Evolutionary conservation across 495 filamentous ascomycete species (phyloP).

Genomic region (Lepraria neglecta): DNA sequence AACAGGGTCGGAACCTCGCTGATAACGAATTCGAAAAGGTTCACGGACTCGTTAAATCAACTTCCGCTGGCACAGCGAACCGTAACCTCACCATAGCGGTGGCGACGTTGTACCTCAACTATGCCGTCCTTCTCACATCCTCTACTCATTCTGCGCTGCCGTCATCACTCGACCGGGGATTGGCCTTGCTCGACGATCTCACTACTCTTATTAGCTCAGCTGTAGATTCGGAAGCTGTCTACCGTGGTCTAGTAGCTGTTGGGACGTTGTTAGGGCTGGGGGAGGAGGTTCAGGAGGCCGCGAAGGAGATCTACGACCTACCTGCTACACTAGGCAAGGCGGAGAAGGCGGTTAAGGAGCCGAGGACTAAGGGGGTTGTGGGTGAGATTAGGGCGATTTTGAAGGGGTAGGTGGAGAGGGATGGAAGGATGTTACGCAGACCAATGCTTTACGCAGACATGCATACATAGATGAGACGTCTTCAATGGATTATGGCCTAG

Average conservation of each 20-base stretch:
- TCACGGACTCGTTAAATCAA: slow-evolving; percentile 43
- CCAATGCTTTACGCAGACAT: too few species aligned
- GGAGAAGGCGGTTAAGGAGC: slow-evolving; percentile 40
- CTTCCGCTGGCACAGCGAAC: slow-evolving; percentile 52
- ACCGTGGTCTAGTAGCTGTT: slow-evolving; percentile 71
- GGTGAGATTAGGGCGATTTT: slow-evolving; percentile 40
- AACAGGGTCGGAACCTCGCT: slow-evolving; percentile 59
- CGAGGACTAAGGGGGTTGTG: slow-evolving; percentile 44
- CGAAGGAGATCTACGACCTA: slow-evolving; percentile 46
- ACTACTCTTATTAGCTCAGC: slow-evolving; percentile 54
- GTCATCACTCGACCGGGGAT: slow-evolving; percentile 49
- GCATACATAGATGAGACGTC: too few species aligned
- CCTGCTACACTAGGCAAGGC: slow-evolving; percentile 33
- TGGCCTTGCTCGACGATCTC: slow-evolving; percentile 58
- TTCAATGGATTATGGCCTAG: neutral
- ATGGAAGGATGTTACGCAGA: neutral
- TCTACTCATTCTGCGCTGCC: slow-evolving; percentile 28
- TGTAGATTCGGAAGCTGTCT: slow-evolving; percentile 74
- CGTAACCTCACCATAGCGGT: slow-evolving; percentile 76
- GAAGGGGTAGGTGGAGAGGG: neutral
- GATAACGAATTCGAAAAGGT: slow-evolving; percentile 53
- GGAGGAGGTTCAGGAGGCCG: slow-evolving; percentile 44
- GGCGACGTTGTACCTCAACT: slow-evolving; percentile 81
- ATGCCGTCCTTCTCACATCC: slow-evolving; percentile 56
- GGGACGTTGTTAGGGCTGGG: slow-evolving; percentile 65